Evolutionary conservation across 345 rosid genomes (phyloP).

Genomic region (Populus ilicifolia): DNA sequence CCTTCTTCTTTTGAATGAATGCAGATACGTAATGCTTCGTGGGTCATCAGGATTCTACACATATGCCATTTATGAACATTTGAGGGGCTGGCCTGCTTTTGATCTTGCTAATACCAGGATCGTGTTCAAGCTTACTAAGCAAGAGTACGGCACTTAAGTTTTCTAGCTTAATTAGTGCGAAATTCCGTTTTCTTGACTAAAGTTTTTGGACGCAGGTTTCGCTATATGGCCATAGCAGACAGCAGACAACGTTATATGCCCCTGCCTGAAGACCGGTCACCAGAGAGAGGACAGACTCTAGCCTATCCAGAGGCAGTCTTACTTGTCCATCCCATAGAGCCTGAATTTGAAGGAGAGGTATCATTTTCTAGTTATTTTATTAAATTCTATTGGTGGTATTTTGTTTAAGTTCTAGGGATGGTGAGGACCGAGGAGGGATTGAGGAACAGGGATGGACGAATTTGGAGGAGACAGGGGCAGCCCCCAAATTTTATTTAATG

Average conservation of each 20-base stretch:
- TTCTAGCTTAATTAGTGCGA: neutral
- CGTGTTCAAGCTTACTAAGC: conserved; percentile 15
- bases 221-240: conserved; percentile 26
- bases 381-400: neutral
- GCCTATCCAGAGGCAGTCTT: conserved; percentile 29
- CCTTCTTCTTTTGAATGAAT: neutral
- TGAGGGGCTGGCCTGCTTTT: conserved; percentile 14
- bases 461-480: too few relatives aligned
- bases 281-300: conserved; percentile 16
- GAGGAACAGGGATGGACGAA: too few relatives aligned
- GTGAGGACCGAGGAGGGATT: too few relatives aligned
- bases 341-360: conserved; percentile 29
- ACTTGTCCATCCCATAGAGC: conserved; percentile 22
- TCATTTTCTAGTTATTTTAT: too few relatives aligned
- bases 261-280: conserved; percentile 18
- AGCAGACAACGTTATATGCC: conserved; percentile 24
- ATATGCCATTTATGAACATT: conserved; percentile 21
- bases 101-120: conserved; percentile 14
- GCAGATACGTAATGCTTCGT: conserved; percentile 17
- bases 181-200: neutral
- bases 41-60: conserved; percentile 22
- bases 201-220: conserved; percentile 10
- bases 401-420: neutral
- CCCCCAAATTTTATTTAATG: too few relatives aligned
- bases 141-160: conserved; percentile 4